Conservation (phyloP, 306 rosid species). For the Quillaja saponaria region DNA sequence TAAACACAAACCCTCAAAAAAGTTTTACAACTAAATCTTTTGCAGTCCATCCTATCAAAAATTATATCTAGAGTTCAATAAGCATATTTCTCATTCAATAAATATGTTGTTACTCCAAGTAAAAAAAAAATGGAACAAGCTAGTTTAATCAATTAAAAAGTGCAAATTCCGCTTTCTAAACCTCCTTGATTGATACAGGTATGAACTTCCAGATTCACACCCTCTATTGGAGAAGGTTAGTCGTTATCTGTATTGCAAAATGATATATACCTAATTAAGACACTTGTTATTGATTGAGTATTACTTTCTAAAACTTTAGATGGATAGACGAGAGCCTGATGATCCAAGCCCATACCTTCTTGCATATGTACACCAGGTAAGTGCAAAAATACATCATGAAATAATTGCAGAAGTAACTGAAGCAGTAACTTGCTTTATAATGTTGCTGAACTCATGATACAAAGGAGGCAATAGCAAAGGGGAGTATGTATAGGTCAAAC, state of each 20-base stretch:
- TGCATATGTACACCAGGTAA: conserved; percentile 97
- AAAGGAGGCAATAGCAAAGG: conserved; percentile 6
- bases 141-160: conserved; percentile 21
- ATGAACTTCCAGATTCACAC: conserved; percentile 96
- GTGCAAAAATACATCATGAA: conserved; percentile 24
- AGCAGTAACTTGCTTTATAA: no score
- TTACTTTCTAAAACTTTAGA: conserved; percentile 49
- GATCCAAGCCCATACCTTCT: conserved; percentile 98
- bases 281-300: conserved; percentile 20
- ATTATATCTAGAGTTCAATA: background rate
- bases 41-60: conserved; percentile 18
- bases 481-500: conserved; percentile 16
- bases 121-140: no score
- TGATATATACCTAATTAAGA: conserved; percentile 13
- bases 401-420: conserved; percentile 3
- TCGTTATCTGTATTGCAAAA: conserved; percentile 26
- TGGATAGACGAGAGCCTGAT: conserved; percentile 80
- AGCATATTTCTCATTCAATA: conserved; percentile 18
- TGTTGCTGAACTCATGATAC: conserved; percentile 16
- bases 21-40: background rate
- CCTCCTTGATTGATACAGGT: conserved; percentile 57
- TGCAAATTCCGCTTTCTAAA: conserved; percentile 27
- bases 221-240: conserved; percentile 77
- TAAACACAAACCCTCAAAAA: conserved; percentile 8
- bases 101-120: conserved; percentile 11